Percentiles rank a stretch among this genome's conserved stretches.
phyloP scores from a whole-genome alignment of 192 early-diverging fungal genomes.

The Umbelopsis isabellina region DNA sequence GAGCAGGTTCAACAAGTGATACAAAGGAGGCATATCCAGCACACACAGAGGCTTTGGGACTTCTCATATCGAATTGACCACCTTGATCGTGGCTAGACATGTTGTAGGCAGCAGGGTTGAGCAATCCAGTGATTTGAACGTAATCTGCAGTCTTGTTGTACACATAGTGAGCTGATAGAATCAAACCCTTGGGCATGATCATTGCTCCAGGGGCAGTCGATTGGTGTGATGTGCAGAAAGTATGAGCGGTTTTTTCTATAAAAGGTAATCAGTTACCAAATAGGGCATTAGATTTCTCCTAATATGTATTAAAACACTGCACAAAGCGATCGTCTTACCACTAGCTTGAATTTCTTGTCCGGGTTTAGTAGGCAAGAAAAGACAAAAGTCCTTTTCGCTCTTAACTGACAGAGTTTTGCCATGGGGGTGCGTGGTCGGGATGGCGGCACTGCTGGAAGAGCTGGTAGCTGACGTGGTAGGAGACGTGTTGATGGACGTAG shows the following conservation, averaged over 20 bases:
- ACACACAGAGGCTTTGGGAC: slow-evolving; percentile 10
- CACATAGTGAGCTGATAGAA: slow-evolving; percentile 8
- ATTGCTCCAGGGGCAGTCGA: slow-evolving; percentile 22
- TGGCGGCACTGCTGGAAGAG: neutral
- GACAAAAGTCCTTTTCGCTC: slow-evolving; percentile 27
- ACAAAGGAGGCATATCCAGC: slow-evolving; percentile 27
- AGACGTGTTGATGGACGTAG: neutral
- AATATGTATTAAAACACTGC: neutral
- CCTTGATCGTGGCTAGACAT: slow-evolving; percentile 28
- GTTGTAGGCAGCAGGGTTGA: slow-evolving; percentile 33
- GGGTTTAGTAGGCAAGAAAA: slow-evolving; percentile 36
- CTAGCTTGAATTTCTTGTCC: slow-evolving; percentile 34
- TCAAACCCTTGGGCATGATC: slow-evolving; percentile 18
- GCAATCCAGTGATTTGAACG: slow-evolving; percentile 24
- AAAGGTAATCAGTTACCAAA: neutral
- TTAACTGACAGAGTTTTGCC: slow-evolving; percentile 33
- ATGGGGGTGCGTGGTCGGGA: slow-evolving; percentile 1
- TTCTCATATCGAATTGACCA: slow-evolving; percentile 36
- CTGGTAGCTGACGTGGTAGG: slow-evolving; percentile 2
- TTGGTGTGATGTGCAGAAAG: slow-evolving; percentile 14
- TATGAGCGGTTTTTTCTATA: slow-evolving; percentile 17
- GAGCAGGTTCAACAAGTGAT: slow-evolving; percentile 19
- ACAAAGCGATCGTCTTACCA: neutral
- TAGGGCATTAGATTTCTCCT: neutral
- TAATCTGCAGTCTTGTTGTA: slow-evolving; percentile 16